These are phyloP conservation scores for Globisporangium lucens DNA, from an alignment of 352 stramenopile genomes.

Conservation along the genomic window DNA sequence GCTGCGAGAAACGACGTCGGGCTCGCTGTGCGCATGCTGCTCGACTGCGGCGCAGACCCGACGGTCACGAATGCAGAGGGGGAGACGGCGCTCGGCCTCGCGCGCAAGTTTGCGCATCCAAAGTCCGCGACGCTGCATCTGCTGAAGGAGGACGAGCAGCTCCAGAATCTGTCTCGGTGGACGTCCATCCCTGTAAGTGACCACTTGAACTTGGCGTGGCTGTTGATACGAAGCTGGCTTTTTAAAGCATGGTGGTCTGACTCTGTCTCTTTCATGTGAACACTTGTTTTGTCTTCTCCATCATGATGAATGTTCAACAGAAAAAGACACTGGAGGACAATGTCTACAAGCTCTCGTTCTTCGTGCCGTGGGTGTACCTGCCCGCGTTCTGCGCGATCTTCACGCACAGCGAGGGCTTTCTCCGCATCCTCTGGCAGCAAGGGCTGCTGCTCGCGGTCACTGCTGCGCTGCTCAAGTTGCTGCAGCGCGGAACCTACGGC, in stretches of 20 bases:
- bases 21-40: conserved; percentile 63
- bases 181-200: conserved; percentile 37
- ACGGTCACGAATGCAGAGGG: conserved; percentile 39
- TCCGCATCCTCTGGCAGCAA: conserved; percentile 39
- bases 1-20: conserved; percentile 58
- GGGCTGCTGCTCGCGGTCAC: conserved; percentile 28
- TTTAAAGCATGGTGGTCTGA: neutral
- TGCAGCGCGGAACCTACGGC: conserved; percentile 62
- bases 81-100: conserved; percentile 51
- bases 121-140: conserved; percentile 42
- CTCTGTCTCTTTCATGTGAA: neutral
- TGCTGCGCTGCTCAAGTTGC: conserved; percentile 43
- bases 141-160: conserved; percentile 51
- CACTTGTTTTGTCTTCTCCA: neutral
- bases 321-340: conserved; percentile 63
- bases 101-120: conserved; percentile 27
- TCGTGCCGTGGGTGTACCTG: conserved; percentile 69
- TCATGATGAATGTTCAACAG: conserved; percentile 14
- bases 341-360: conserved; percentile 70
- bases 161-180: conserved; percentile 37
- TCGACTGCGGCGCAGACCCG: conserved; percentile 53
- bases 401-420: conserved; percentile 25
- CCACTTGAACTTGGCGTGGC: neutral
- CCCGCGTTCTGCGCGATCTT: conserved; percentile 42
- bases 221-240: neutral